Evolutionary conservation across 306 rosid species (phyloP).

Genomic region (Rubus idaeus): DNA sequence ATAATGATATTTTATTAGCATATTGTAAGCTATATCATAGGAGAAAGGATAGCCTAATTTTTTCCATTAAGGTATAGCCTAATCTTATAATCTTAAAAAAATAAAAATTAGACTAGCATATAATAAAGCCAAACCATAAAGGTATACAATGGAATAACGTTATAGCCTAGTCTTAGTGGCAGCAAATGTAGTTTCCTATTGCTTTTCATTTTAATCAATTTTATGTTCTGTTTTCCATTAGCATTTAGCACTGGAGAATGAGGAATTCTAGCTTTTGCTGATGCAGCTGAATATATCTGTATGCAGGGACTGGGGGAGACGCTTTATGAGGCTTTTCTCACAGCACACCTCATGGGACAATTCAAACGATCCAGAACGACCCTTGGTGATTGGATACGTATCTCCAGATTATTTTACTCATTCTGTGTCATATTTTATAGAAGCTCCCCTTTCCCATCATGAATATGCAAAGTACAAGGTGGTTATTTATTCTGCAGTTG

Average conservation of each 20-base stretch:
- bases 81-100: neutral
- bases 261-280: neutral
- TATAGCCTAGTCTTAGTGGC: neutral
- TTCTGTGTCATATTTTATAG: slow-evolving; percentile 92
- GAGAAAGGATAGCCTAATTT: neutral
- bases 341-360: slow-evolving; percentile 83
- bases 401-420: slow-evolving; percentile 99
- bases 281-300: slow-evolving; percentile 6
- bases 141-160: neutral
- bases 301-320: slow-evolving; percentile 96
- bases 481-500: slow-evolving; percentile 95
- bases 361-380: slow-evolving; percentile 83
- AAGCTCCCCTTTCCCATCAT: slow-evolving; percentile 88
- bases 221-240: neutral
- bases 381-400: slow-evolving; percentile 89
- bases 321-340: slow-evolving; percentile 78
- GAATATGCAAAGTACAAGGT: slow-evolving; percentile 73
- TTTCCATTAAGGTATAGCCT: neutral
- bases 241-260: neutral
- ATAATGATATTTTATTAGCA: neutral
- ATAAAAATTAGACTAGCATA: neutral
- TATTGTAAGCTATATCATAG: neutral
- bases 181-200: neutral
- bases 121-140: neutral
- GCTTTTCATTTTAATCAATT: neutral